phyloP scores from a whole-genome alignment of 2,329 filamentous ascomycete genomes.

The Curvularia sp. region DNA sequence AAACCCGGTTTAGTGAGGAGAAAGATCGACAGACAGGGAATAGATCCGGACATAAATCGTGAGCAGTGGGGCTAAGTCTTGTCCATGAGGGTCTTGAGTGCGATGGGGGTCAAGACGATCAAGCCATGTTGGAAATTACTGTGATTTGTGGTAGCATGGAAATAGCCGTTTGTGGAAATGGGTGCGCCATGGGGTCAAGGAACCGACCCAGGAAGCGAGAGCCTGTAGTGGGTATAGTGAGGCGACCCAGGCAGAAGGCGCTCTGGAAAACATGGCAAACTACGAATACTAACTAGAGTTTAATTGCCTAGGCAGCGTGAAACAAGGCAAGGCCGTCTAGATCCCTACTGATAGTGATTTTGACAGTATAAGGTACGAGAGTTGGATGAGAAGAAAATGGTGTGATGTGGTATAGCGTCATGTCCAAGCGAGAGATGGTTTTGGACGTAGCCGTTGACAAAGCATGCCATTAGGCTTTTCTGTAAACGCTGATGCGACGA shows the following conservation, averaged over 20 bases:
- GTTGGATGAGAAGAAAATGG: neutral
- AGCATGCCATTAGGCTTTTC: conserved; percentile 29
- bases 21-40: conserved; percentile 19
- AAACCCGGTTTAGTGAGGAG: conserved; percentile 21
- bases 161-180: conserved; percentile 5
- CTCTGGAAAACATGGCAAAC: conserved; percentile 14
- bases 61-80: conserved; percentile 4
- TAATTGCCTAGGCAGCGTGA: conserved; percentile 15
- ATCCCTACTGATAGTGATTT: conserved; percentile 13
- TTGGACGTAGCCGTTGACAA: neutral
- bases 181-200: neutral
- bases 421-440: neutral
- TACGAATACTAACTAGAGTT: conserved; percentile 17
- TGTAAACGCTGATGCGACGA: conserved; percentile 46
- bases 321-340: conserved; percentile 14
- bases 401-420: neutral
- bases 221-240: conserved; percentile 3
- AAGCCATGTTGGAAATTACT: neutral
- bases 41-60: conserved; percentile 10
- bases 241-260: neutral
- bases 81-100: conserved; percentile 5
- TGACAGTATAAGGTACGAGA: neutral
- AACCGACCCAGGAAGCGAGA: conserved; percentile 4
- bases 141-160: neutral
- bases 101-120: neutral